Base-by-base conservation (phyloP, 768 basidiomycete species). In the Lactarius sanguifluus region DNA sequence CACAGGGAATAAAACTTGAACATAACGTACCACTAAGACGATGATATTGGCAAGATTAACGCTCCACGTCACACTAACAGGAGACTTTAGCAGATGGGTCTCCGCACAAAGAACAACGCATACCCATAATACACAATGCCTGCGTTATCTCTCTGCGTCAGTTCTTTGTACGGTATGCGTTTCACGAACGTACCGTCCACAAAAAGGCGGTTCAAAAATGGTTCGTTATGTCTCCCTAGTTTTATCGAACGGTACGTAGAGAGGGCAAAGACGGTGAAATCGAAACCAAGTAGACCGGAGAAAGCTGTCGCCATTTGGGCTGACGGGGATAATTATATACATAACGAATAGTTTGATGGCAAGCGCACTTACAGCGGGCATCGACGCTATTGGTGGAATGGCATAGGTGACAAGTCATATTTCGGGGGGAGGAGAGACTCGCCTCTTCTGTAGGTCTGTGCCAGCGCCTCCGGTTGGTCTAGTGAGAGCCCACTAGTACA, bases 211-310 rank as follows among this genome's bases (percentile, higher is more conserved):
- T 61, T 36, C 15, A 69, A 10, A 41, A 69, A 62, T 36, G 68
- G 66, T 38, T 68, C 62, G 55, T 32, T 56, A 3, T 41, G 65
- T 12, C 43, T 59, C 55, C 71, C 55, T 5, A 67, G n/a, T 15
- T 16, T 57, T 43, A 72, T 50, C 16, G 67, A 64, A 18, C 68
- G 64, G 12, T 25, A 59, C 28, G 70, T 28, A 9, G 69, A 70
- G 4, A 73, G 69, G n/a, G 50, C 36, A 59, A 72, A 72, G 28
- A 73, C 66, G 3, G 67, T 65, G 28, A 61, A 41, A 54, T 73
- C 72, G 30, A 72, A 65, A 25, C 69, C 62, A 10, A 73, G 54
- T 28, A 72, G 45, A n/a, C 55, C 50, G 9, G 56, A 64, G 57
- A 65, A 73, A 18, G 64, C 71, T n/a, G 61, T 16, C 1, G 61